Conservation (phyloP, 2,329 filamentous ascomycete genomes). For the Macroventuria anomochaeta region DNA sequence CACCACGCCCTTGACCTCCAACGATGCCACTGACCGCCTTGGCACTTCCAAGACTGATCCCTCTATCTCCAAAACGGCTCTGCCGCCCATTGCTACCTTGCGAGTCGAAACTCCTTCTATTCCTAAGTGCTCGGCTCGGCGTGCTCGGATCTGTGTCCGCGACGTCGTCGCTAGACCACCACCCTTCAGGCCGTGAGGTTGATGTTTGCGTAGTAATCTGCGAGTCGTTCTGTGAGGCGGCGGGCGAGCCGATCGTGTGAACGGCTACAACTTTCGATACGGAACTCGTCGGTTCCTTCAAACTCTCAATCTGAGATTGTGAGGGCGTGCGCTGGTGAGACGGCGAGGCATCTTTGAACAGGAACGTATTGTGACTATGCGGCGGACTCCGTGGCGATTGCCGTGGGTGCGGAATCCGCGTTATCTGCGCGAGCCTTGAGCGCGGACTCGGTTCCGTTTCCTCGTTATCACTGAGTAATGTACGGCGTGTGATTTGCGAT, state of each 20-base stretch:
- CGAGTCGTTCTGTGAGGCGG: constrained; percentile 26
- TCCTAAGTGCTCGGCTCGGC: constrained; percentile 16
- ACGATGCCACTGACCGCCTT: constrained; percentile 43
- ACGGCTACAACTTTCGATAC: constrained; percentile 17
- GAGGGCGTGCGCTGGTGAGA: not conserved
- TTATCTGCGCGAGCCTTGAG: constrained; percentile 20
- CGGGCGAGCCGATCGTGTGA: constrained; percentile 27
- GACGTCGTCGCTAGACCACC: constrained; percentile 50
- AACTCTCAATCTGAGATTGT: not conserved
- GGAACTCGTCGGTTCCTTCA: not conserved
- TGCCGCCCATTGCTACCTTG: constrained; percentile 32
- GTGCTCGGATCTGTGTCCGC: constrained; percentile 39
- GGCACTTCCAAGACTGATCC: constrained; percentile 43
- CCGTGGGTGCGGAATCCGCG: constrained; percentile 28
- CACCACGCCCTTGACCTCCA: constrained; percentile 31
- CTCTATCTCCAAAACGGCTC: constrained; percentile 40
- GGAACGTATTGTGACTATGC: constrained; percentile 20
- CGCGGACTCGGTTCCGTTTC: constrained; percentile 20
- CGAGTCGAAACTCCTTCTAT: constrained; percentile 35
- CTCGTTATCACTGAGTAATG: constrained; percentile 7
- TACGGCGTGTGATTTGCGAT: constrained; percentile 12
- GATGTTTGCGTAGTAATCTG: constrained; percentile 41
- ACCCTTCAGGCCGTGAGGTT: constrained; percentile 46
- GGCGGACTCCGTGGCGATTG: constrained; percentile 18
- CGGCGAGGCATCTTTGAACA: constrained; percentile 21